Evolutionary conservation across 306 rosid species (phyloP), one percentile per base, ranked within the genome.

Genomic region (Calophaca sinica): DNA sequence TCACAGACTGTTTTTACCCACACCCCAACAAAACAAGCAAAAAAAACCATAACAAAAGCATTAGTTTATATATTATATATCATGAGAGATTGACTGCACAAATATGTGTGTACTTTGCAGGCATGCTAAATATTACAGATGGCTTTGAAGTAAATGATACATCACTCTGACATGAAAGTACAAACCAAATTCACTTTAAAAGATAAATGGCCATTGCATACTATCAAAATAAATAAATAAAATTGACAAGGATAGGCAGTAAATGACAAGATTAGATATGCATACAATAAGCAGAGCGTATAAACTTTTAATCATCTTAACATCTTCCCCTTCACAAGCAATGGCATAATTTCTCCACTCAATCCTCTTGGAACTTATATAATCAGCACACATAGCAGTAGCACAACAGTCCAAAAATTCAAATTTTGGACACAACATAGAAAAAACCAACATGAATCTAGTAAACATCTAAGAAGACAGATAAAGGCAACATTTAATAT

Each of bases 391-490:
- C 29, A 8, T 9, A 38, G 7, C 48, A 48, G n/a, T 61, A 59
- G 20, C 52, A 66, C 65, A 82, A 32, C 36, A 28, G 33, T 60
- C 73, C 35, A 72, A 82, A 74, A 57, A 62, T 10, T 44, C 45
- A 66, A 72, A 52, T 69, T 72, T 55, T 68, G 71, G 51, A 58
- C 67, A 32, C 41, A 42, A 10, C 11, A 49, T 7, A 20, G 38
- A 68, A 61, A 77, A 45, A 41, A 20, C 26, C 26, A 20, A 20
- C 26, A 20, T 20, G 67, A 76, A 54, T 53, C 28, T 39, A 51
- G 36, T 61, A 41, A 26, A 11, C 15, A 2, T 4, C 20, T 33
- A 28, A 67, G 55, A 74, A 42, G 76, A 77, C 42, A 70, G 32
- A 63, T 68, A 50, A 74, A 50, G 4, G 41, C 29, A 61, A 65